phyloP scores from a whole-genome alignment of 805 yeast species.

The Komagataella kurtzmanii region DNA sequence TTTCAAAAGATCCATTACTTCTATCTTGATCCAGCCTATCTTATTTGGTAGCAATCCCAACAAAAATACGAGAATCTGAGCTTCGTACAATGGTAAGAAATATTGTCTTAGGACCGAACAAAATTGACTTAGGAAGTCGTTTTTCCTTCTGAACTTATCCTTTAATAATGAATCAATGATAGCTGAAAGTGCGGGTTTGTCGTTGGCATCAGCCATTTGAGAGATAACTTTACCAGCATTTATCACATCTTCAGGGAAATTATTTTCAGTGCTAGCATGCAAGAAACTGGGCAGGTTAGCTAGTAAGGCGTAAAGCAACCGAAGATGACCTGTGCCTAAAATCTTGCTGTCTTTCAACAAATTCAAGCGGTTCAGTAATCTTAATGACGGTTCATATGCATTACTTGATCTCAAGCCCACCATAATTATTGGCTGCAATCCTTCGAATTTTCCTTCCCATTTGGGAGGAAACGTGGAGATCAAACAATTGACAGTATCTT shows the following conservation, averaged over 20 bases:
- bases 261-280: conserved; percentile 56
- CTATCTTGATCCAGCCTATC: conserved; percentile 65
- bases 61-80: conserved; percentile 61
- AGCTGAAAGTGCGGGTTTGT: conserved; percentile 45
- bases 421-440: conserved; percentile 67
- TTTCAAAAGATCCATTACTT: conserved; percentile 65
- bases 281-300: conserved; percentile 77
- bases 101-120: conserved; percentile 52
- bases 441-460: conserved; percentile 93
- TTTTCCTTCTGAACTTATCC: conserved; percentile 74
- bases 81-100: conserved; percentile 65
- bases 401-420: conserved; percentile 75
- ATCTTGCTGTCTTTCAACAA: conserved; percentile 58
- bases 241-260: conserved; percentile 33
- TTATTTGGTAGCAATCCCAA: conserved; percentile 72
- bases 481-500: conserved; percentile 72
- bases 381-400: conserved; percentile 66
- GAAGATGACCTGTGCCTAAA: conserved; percentile 55
- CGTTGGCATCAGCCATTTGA: conserved; percentile 41
- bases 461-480: conserved; percentile 83
- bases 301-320: conserved; percentile 60
- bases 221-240: conserved; percentile 44
- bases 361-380: conserved; percentile 60
- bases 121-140: conserved; percentile 76
- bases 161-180: conserved; percentile 68